Evolutionary conservation across 768 basidiomycete species (phyloP).

Genomic region (Melanogaster broomeanus): DNA sequence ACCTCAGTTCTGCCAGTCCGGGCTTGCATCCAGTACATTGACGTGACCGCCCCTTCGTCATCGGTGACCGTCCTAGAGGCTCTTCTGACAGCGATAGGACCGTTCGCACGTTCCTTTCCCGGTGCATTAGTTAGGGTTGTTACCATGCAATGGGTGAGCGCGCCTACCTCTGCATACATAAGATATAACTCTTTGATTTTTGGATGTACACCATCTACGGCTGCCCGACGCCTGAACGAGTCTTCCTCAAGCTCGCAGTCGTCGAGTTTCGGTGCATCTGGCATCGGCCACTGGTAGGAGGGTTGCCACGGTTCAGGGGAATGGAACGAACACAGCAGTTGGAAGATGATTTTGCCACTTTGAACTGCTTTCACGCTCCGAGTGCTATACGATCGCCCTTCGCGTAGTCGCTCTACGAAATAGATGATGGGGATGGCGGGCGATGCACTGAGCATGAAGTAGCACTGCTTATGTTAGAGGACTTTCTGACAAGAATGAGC

Average conservation of each 20-base stretch:
- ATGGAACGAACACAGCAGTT: slow-evolving; percentile 83
- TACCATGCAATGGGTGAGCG: slow-evolving; percentile 19
- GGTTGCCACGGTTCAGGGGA: slow-evolving; percentile 78
- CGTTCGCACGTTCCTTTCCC: slow-evolving; percentile 60
- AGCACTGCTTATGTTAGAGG: slow-evolving; percentile 53
- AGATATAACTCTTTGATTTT: slow-evolving; percentile 34
- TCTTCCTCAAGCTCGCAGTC: slow-evolving; percentile 63
- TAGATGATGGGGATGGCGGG: slow-evolving; percentile 75
- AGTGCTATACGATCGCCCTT: slow-evolving; percentile 75
- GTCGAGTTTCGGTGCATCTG: slow-evolving; percentile 57
- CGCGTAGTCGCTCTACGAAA: slow-evolving; percentile 71
- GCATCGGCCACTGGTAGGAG: slow-evolving; percentile 67
- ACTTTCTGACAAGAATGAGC: neutral
- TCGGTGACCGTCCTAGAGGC: slow-evolving; percentile 45
- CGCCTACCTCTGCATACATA: slow-evolving; percentile 27
- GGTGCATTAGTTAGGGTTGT: slow-evolving; percentile 6
- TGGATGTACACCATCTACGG: slow-evolving; percentile 34
- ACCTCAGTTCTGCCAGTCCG: slow-evolving; percentile 53
- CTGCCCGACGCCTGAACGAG: slow-evolving; percentile 27
- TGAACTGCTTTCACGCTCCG: slow-evolving; percentile 62
- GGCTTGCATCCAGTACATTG: slow-evolving; percentile 83
- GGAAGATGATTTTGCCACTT: slow-evolving; percentile 52
- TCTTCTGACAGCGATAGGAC: slow-evolving; percentile 67
- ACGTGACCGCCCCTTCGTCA: slow-evolving; percentile 49
- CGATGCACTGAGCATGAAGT: slow-evolving; percentile 78